A percentile compares a stretch with the other conserved stretches of the same genome.
Conservation (phyloP, 148 eudicot genomes). For the Simmondsia chinensis region DNA sequence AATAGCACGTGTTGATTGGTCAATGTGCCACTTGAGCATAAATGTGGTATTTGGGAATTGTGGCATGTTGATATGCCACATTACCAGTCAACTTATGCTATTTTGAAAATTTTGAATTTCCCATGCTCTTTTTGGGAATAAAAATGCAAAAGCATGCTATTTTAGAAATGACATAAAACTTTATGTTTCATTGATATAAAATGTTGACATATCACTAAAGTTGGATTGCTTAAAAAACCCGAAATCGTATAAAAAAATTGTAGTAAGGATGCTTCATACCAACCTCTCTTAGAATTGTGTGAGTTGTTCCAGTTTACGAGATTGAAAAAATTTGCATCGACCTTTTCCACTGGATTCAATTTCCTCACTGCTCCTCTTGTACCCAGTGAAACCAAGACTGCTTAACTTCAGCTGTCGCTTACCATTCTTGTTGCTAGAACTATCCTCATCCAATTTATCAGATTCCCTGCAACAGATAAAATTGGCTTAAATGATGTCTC, state of each 20-base stretch:
- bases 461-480: conserved; percentile 45
- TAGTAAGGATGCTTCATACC: too few species aligned
- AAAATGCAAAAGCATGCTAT: too few species aligned
- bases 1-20: too few species aligned
- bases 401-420: conserved; percentile 67
- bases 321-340: conserved; percentile 87
- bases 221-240: not conserved
- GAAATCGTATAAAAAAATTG: not conserved
- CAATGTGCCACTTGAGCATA: too few species aligned
- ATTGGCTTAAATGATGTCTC: not conserved
- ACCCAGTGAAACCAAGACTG: conserved; percentile 64
- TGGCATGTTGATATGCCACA: too few species aligned
- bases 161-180: too few species aligned
- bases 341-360: conserved; percentile 84
- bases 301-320: conserved; percentile 84
- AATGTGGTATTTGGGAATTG: too few species aligned
- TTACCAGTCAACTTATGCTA: too few species aligned
- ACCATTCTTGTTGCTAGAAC: conserved; percentile 31
- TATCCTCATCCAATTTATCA: conserved; percentile 61
- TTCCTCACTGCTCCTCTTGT: conserved; percentile 69
- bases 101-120: too few species aligned
- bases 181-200: too few species aligned
- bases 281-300: conserved; percentile 50
- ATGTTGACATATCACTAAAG: not conserved
- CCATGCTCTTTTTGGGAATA: too few species aligned